phyloP scores from a whole-genome alignment of 1,284 basidiomycete genomes.

The Inonotus obliquus region DNA sequence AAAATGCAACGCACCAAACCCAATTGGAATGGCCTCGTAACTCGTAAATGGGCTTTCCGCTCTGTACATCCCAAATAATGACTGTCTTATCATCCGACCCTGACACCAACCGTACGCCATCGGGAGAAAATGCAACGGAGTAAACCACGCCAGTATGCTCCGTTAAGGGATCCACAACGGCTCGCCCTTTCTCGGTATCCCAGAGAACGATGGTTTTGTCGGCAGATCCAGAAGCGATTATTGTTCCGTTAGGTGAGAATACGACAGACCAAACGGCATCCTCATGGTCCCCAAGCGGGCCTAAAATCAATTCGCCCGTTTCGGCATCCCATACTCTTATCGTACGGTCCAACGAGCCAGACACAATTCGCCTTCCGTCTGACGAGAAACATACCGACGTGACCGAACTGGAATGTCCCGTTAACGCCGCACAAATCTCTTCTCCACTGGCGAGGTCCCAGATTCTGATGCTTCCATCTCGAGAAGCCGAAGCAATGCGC shows the following conservation, averaged over 20 bases:
- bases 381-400: too few species aligned
- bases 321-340: too few species aligned
- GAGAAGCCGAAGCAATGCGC: not conserved
- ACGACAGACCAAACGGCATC: not conserved
- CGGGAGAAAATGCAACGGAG: not conserved
- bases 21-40: not conserved
- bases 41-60: not conserved
- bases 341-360: too few species aligned
- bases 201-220: not conserved
- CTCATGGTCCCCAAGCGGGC: not conserved
- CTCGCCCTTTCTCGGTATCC: not conserved
- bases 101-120: slow-evolving; percentile 20
- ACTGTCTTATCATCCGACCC: slow-evolving; percentile 16
- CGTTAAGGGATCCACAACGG: slow-evolving; percentile 1
- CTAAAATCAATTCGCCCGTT: too few species aligned
- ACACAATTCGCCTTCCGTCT: too few species aligned
- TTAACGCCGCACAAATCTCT: too few species aligned
- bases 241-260: slow-evolving; percentile 1
- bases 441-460: not conserved
- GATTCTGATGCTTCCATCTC: not conserved
- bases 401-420: too few species aligned
- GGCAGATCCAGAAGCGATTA: not conserved
- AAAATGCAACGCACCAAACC: slow-evolving; percentile 3
- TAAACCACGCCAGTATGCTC: slow-evolving; percentile 5
- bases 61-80: not conserved